A percentile compares a stretch with the other conserved stretches of the same genome.
These are phyloP conservation scores for Rhizopogon sp. DNA, from an alignment of 768 basidiomycete genomes.

Conservation along the genomic window DNA sequence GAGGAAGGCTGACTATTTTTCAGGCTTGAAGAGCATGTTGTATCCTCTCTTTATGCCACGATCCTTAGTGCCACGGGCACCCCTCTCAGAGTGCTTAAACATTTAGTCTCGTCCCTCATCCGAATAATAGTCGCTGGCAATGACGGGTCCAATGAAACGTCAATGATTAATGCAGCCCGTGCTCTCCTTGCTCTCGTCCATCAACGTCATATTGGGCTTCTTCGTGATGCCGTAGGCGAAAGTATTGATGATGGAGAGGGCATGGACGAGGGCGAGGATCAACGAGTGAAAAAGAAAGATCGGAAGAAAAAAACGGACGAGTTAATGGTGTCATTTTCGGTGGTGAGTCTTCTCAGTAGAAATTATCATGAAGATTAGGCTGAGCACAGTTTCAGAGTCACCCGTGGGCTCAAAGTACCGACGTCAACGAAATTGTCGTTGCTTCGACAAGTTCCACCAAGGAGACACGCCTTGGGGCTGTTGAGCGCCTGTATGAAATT, in stretches of 20 bases:
- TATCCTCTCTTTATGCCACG: constrained; percentile 23
- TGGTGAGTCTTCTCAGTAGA: constrained; percentile 31
- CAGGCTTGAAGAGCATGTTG: constrained; percentile 28
- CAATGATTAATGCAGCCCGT: constrained; percentile 11
- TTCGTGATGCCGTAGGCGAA: constrained; percentile 38
- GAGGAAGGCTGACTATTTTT: neutral
- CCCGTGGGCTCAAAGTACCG: constrained; percentile 17
- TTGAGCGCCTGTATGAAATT: constrained; percentile 48
- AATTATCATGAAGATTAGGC: neutral
- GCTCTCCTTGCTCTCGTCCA: constrained; percentile 52
- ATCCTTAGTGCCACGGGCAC: constrained; percentile 23
- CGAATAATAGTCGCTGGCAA: constrained; percentile 10
- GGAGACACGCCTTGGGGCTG: constrained; percentile 52
- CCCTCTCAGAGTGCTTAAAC: constrained; percentile 16
- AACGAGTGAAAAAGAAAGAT: constrained; percentile 16
- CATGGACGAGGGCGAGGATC: constrained; percentile 14
- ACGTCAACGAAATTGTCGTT: constrained; percentile 41
- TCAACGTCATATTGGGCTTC: constrained; percentile 55
- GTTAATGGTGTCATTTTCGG: constrained; percentile 52
- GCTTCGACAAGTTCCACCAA: constrained; percentile 60
- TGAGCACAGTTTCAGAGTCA: constrained; percentile 15
- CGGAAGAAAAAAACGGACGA: constrained; percentile 44
- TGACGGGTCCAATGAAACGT: neutral
- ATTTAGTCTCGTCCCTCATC: constrained; percentile 18
- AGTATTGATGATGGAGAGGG: constrained; percentile 22